Percentiles rank a stretch among this genome's conserved stretches.
Conservation (phyloP, 306 rosid species). For the Dalbergia cultrata region DNA sequence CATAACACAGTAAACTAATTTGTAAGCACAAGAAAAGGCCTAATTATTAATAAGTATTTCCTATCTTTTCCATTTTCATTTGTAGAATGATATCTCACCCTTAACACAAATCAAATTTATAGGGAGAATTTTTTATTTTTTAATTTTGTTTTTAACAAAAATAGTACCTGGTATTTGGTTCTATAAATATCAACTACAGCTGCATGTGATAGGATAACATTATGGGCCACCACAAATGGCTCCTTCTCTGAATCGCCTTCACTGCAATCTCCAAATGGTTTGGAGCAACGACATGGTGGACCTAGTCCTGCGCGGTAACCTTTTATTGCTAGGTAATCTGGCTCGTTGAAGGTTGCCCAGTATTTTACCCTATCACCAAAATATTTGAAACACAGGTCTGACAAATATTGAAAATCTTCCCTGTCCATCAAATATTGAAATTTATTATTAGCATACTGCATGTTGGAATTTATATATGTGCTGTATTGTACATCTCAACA, state of each 20-base stretch:
- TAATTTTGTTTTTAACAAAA: neutral
- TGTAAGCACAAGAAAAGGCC: neutral
- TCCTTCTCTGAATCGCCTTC: constrained; percentile 67
- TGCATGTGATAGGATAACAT: constrained; percentile 65
- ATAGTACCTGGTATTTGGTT: constrained; percentile 63
- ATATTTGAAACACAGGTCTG: constrained; percentile 44
- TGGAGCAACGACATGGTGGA: constrained; percentile 46
- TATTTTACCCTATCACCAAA: constrained; percentile 62
- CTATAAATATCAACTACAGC: constrained; percentile 58
- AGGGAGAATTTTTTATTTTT: neutral
- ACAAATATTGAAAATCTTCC: constrained; percentile 46
- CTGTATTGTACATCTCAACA: too few relatives aligned
- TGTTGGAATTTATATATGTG: too few relatives aligned
- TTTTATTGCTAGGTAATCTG: constrained; percentile 9
- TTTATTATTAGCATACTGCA: neutral
- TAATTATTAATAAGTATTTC: constrained; percentile 1
- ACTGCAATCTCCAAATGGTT: constrained; percentile 58
- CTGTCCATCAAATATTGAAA: constrained; percentile 37
- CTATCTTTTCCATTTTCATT: neutral
- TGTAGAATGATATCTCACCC: neutral
- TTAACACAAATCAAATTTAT: neutral
- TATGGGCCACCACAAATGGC: constrained; percentile 68
- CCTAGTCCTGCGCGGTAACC: constrained; percentile 29
- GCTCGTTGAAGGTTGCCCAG: constrained; percentile 61
- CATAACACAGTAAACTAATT: neutral